A percentile compares a stretch with the other conserved stretches of the same genome.
Evolutionary conservation across 2,329 filamentous ascomycete genomes (phyloP).

Genomic region (Basipetospora chlamydospora): DNA sequence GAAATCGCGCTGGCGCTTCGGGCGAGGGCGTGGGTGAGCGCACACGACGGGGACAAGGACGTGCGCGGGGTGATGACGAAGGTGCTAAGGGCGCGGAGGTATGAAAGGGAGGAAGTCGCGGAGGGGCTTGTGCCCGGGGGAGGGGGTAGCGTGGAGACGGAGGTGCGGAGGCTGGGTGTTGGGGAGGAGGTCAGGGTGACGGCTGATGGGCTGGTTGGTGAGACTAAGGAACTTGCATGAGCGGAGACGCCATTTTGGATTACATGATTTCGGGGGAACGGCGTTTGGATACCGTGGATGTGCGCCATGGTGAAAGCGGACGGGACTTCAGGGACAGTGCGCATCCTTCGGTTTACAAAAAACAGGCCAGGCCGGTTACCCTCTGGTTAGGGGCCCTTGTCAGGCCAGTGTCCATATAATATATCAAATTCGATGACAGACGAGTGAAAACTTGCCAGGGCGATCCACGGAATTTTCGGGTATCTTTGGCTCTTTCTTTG

Average conservation of each 20-base stretch:
- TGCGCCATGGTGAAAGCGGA: too few relatives aligned
- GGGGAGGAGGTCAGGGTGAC: slow-evolving; percentile 29
- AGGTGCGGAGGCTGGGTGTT: slow-evolving; percentile 24
- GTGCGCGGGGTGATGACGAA: slow-evolving; percentile 35
- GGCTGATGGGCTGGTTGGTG: slow-evolving; percentile 19
- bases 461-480: too few relatives aligned
- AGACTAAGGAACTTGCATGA: slow-evolving; percentile 2
- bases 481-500: too few relatives aligned
- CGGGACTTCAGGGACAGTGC: too few relatives aligned
- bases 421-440: too few relatives aligned
- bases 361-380: too few relatives aligned
- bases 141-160: slow-evolving; percentile 15
- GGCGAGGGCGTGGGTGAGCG: slow-evolving; percentile 44
- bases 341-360: too few relatives aligned
- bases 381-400: too few relatives aligned
- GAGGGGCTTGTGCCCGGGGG: slow-evolving; percentile 7
- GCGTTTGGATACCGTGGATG: too few relatives aligned
- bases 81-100: slow-evolving; percentile 31
- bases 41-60: slow-evolving; percentile 46
- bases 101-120: slow-evolving; percentile 29
- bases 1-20: slow-evolving; percentile 38
- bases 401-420: too few relatives aligned
- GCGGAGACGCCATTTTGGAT: slow-evolving; percentile 5
- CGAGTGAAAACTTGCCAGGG: too few relatives aligned
- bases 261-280: background rate